Conservation (phyloP, 1,284 basidiomycete genomes). For the Meripilus lineatus region DNA sequence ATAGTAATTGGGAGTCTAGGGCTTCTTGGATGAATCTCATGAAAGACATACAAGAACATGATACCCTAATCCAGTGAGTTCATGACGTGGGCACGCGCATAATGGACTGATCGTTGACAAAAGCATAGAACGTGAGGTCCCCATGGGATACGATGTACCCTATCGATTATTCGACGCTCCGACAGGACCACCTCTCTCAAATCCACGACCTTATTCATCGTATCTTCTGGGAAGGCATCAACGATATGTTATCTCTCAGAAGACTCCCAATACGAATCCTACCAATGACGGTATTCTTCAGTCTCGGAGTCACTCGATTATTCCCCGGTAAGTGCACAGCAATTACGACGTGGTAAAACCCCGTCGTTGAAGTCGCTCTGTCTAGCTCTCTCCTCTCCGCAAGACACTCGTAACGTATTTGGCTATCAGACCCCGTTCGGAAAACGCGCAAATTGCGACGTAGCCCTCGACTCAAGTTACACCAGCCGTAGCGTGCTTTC, state of each 20-base stretch:
- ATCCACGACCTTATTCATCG: conserved; percentile 63
- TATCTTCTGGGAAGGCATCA: conserved; percentile 69
- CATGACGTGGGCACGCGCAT: too few species aligned
- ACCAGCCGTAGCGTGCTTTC: too few species aligned
- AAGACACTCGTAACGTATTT: conserved; percentile 74
- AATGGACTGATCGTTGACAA: conserved; percentile 2
- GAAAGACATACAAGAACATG: conserved; percentile 63
- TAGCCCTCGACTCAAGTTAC: too few species aligned
- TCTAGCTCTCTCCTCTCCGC: conserved; percentile 75
- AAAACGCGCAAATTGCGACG: conserved; percentile 70
- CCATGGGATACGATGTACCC: conserved; percentile 39
- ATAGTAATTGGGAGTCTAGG: conserved; percentile 58
- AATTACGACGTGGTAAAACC: conserved; percentile 62
- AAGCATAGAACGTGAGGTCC: conserved; percentile 50
- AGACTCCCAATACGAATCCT: neutral
- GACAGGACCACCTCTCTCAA: conserved; percentile 55
- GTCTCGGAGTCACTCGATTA: conserved; percentile 66
- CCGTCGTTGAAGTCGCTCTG: conserved; percentile 72
- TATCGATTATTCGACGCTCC: conserved; percentile 62
- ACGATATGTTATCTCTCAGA: conserved; percentile 38
- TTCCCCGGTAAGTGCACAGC: conserved; percentile 63
- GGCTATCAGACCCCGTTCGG: conserved; percentile 75
- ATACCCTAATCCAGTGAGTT: conserved; percentile 52
- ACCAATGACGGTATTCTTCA: conserved; percentile 23
- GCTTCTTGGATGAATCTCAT: conserved; percentile 72